Conservation (phyloP, 352 stramenopile species). For the Phytophthora colocasiae region DNA sequence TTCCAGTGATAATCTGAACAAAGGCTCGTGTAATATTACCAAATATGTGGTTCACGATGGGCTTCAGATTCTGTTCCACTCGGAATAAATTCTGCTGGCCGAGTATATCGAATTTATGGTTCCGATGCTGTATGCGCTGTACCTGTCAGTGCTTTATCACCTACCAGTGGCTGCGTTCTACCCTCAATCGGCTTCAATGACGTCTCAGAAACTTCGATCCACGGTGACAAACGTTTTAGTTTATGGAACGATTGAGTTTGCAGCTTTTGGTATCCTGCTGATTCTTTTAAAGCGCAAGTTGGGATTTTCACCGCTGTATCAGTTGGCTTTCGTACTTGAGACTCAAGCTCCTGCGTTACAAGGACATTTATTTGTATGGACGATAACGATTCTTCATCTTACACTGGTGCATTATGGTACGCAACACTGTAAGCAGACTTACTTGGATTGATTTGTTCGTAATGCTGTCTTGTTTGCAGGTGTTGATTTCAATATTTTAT, state of each 20-base stretch:
- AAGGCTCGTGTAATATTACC: neutral
- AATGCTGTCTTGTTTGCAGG: neutral
- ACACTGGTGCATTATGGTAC: constrained; percentile 39
- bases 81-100: constrained; percentile 32
- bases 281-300: constrained; percentile 27
- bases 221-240: constrained; percentile 18
- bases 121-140: constrained; percentile 30
- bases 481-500: constrained; percentile 27
- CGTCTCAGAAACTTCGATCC: neutral
- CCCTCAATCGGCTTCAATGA: constrained; percentile 19
- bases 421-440: neutral
- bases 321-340: constrained; percentile 50
- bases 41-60: neutral
- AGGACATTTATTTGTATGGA: constrained; percentile 34
- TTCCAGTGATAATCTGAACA: neutral
- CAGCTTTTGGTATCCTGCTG: constrained; percentile 19
- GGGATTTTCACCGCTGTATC: constrained; percentile 28
- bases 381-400: constrained; percentile 37
- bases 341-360: constrained; percentile 30
- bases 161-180: constrained; percentile 36
- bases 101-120: constrained; percentile 44
- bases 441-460: neutral
- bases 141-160: constrained; percentile 24
- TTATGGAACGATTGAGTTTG: constrained; percentile 30
- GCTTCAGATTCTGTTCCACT: constrained; percentile 33